A percentile compares a stretch with the other conserved stretches of the same genome.
Evolutionary conservation across 495 filamentous ascomycete genomes (phyloP).

Genomic region (Sphaerosporella brunnea): DNA sequence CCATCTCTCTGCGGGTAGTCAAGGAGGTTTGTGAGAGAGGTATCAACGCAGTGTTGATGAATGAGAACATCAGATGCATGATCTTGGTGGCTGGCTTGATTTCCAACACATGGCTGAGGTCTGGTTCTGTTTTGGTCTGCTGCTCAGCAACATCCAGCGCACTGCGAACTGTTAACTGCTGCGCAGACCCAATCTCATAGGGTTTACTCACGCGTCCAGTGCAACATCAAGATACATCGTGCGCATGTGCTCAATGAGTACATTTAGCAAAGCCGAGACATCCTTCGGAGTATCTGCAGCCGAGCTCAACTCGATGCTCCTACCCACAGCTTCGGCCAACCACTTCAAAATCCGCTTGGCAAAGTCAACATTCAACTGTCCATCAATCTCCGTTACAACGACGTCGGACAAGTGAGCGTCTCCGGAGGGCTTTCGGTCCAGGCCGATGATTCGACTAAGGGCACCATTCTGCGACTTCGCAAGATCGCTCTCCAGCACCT

Average conservation of each 20-base stretch:
- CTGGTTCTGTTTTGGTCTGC: slow-evolving; percentile 69
- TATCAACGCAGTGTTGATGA: slow-evolving; percentile 77
- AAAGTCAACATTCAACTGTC: slow-evolving; percentile 59
- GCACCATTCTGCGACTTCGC: slow-evolving; percentile 25
- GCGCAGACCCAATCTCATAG: too few relatives aligned
- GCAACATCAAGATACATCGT: slow-evolving; percentile 90
- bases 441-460: slow-evolving; percentile 21
- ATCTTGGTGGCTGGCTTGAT: slow-evolving; percentile 71
- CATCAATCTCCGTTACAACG: slow-evolving; percentile 77
- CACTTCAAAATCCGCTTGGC: slow-evolving; percentile 95
- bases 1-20: slow-evolving; percentile 76
- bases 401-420: slow-evolving; percentile 38
- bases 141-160: slow-evolving; percentile 61
- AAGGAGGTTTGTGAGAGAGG: slow-evolving; percentile 74
- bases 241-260: slow-evolving; percentile 76
- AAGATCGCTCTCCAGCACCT: slow-evolving; percentile 24
- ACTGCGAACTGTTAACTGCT: too few relatives aligned
- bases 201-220: slow-evolving; percentile 58
- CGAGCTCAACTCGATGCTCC: slow-evolving; percentile 72
- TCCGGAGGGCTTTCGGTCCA: slow-evolving; percentile 23
- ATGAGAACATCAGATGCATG: slow-evolving; percentile 79
- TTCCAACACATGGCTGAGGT: slow-evolving; percentile 62
- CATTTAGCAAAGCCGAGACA: slow-evolving; percentile 65
- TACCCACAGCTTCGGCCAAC: slow-evolving; percentile 90
- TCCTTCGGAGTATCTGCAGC: slow-evolving; percentile 85